phyloP scores from a whole-genome alignment of 2,329 filamentous ascomycete genomes.

The Colletotrichum eremochloae region DNA sequence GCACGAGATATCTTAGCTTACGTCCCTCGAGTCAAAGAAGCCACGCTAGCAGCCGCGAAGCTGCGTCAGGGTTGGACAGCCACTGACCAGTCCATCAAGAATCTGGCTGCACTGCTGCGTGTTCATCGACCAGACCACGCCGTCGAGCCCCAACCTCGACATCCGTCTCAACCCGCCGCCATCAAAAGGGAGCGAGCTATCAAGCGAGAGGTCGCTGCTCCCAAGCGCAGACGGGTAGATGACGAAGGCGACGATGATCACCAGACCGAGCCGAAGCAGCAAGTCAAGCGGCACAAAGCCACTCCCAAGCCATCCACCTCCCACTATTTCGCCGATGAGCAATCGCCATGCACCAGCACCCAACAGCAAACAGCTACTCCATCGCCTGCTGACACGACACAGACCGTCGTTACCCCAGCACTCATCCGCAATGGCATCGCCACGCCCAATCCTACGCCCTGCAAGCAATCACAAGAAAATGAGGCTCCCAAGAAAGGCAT shows the following conservation, averaged over 20 bases:
- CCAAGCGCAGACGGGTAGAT: constrained; percentile 23
- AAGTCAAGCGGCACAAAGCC: constrained; percentile 32
- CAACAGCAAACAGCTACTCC: constrained; percentile 19
- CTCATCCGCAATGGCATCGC: constrained; percentile 27
- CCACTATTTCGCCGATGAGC: constrained; percentile 35
- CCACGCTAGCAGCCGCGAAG: constrained; percentile 27
- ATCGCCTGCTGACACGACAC: background rate
- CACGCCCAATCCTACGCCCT: constrained; percentile 31
- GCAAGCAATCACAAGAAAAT: constrained; percentile 20
- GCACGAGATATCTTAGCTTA: constrained; percentile 52
- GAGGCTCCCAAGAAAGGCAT: constrained; percentile 6
- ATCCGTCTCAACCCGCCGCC: background rate
- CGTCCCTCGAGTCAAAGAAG: constrained; percentile 47
- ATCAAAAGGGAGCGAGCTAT: constrained; percentile 13
- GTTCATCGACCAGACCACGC: constrained; percentile 28
- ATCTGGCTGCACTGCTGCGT: constrained; percentile 27
- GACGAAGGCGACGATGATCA: constrained; percentile 18
- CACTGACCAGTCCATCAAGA: constrained; percentile 50
- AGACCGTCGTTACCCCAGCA: constrained; percentile 6
- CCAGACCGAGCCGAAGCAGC: constrained; percentile 22
- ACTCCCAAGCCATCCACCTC: constrained; percentile 31
- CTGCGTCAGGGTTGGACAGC: constrained; percentile 48
- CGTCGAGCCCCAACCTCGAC: constrained; percentile 5
- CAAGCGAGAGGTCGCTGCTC: constrained; percentile 18
- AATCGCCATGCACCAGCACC: background rate